These are phyloP conservation scores for Tulasnella sp. DNA, from an alignment of 768 basidiomycete genomes.

Conservation along the genomic window DNA sequence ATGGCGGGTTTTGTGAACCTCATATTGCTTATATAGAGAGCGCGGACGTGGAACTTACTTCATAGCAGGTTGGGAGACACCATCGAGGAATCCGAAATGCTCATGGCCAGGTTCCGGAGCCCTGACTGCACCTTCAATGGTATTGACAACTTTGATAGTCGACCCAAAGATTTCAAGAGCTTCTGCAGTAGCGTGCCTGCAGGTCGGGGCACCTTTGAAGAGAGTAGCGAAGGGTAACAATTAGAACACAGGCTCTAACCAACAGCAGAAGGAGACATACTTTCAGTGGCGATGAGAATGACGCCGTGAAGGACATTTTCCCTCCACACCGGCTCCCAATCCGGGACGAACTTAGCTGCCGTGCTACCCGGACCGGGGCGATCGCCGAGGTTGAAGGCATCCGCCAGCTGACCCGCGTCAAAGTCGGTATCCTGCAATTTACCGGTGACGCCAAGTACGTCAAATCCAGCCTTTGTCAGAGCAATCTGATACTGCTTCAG, in stretches of 20 bases:
- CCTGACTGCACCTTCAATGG: background rate
- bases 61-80: conserved; percentile 8
- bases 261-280: background rate
- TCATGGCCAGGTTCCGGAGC: conserved; percentile 7
- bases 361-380: background rate
- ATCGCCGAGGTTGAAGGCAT: background rate
- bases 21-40: too few species aligned
- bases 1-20: too few species aligned
- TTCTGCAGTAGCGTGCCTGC: background rate
- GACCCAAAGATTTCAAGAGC: background rate
- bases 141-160: conserved; percentile 3
- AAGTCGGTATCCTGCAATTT: background rate
- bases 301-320: conserved; percentile 9
- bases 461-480: background rate
- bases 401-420: background rate
- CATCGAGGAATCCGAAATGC: conserved; percentile 13
- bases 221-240: background rate
- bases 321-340: background rate
- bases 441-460: background rate
- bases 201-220: background rate
- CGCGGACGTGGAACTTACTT: too few species aligned
- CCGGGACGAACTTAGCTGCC: too few species aligned
- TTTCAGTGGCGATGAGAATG: conserved; percentile 5
- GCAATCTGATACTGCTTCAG: conserved; percentile 1
- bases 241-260: background rate